phyloP scores from a whole-genome alignment of 495 filamentous ascomycete genomes.

The Trichoderma orchidacearum region DNA sequence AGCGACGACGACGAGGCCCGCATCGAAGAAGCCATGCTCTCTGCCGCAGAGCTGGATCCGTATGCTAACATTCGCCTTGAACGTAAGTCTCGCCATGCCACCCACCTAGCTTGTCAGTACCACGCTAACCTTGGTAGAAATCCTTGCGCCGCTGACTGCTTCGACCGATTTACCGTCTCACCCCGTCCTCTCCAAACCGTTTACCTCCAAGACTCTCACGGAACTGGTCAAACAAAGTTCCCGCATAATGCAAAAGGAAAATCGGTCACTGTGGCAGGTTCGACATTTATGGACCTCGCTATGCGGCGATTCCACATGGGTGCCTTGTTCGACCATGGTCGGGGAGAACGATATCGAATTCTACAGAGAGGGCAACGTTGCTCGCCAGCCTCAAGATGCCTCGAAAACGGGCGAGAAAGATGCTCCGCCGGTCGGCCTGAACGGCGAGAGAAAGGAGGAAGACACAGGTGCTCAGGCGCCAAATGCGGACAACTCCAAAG shows the following conservation, averaged over 20 bases:
- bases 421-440: not conserved
- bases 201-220: constrained; percentile 66
- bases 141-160: constrained; percentile 76
- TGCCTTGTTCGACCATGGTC: constrained; percentile 52
- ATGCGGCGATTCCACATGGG: constrained; percentile 68
- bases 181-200: constrained; percentile 70
- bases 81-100: constrained; percentile 38
- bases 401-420: not conserved
- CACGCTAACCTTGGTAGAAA: constrained; percentile 37
- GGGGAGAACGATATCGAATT: constrained; percentile 38
- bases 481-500: not conserved
- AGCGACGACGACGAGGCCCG: constrained; percentile 64
- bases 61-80: constrained; percentile 73
- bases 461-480: not conserved
- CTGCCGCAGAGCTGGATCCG: constrained; percentile 65
- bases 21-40: constrained; percentile 47
- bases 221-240: constrained; percentile 58
- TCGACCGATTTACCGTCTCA: constrained; percentile 76
- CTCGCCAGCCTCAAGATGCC: constrained; percentile 10
- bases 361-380: constrained; percentile 25
- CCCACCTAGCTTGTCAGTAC: not conserved
- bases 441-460: not conserved
- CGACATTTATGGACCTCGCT: constrained; percentile 67
- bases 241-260: constrained; percentile 64
- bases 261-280: constrained; percentile 56